These are phyloP conservation scores for Candida sp. DNA, from an alignment of 1,139 yeast genomes.

Conservation along the genomic window DNA sequence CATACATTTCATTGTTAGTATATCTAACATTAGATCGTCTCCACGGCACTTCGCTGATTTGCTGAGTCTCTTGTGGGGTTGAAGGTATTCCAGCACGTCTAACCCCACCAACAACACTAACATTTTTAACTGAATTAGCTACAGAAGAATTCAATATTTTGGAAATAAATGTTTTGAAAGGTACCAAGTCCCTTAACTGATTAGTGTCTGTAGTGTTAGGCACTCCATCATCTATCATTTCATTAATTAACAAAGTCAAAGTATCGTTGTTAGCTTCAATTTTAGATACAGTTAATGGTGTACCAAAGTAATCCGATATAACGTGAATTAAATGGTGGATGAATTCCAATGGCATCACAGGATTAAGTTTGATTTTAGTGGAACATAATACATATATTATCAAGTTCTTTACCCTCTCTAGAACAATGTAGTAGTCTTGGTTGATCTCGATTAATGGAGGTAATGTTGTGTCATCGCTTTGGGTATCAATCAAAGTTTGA, in stretches of 20 bases:
- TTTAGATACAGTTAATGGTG: conserved; percentile 53
- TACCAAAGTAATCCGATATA: conserved; percentile 56
- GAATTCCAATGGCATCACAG: conserved; percentile 57
- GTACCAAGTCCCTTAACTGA: conserved; percentile 65
- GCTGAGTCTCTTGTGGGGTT: neutral
- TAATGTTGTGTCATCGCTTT: conserved; percentile 9
- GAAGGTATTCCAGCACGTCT: neutral
- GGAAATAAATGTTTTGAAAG: conserved; percentile 45
- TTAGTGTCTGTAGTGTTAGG: conserved; percentile 76
- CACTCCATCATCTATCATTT: conserved; percentile 73
- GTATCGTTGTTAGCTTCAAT: conserved; percentile 67
- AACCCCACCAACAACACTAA: conserved; percentile 6
- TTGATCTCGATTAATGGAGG: conserved; percentile 25
- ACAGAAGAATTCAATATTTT: conserved; percentile 34
- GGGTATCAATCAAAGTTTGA: conserved; percentile 21
- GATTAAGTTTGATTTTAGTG: conserved; percentile 22
- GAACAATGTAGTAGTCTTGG: conserved; percentile 24
- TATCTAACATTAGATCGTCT: conserved; percentile 61
- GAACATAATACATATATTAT: conserved; percentile 25
- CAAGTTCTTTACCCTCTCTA: conserved; percentile 19
- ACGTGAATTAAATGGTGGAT: conserved; percentile 48
- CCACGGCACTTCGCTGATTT: conserved; percentile 55
- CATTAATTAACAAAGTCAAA: conserved; percentile 44
- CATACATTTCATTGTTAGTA: conserved; percentile 76
- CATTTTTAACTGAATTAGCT: conserved; percentile 24